phyloP scores from a whole-genome alignment of 116 monocot species.

The Papilionanthe hybrid region DNA sequence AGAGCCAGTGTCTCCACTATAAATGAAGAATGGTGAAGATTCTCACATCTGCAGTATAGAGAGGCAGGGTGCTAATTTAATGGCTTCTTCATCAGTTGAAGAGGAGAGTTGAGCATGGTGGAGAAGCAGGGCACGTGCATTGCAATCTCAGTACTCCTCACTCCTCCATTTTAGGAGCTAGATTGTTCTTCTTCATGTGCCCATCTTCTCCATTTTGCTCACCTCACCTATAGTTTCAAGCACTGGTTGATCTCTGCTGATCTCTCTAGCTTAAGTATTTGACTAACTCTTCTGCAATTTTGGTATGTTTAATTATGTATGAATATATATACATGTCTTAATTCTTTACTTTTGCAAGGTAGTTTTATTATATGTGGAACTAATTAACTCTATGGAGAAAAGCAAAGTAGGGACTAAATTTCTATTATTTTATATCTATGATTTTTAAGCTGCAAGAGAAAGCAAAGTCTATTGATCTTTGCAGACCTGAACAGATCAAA shows the following conservation, averaged over 20 bases:
- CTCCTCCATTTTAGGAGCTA: neutral
- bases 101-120: conserved; percentile 4
- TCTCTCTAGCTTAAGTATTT: no score
- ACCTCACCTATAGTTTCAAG: neutral
- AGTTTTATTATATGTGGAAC: no score
- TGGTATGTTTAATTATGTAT: neutral
- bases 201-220: conserved; percentile 9
- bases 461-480: no score
- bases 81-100: neutral
- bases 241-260: no score
- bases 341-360: no score
- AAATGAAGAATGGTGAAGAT: neutral
- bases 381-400: no score
- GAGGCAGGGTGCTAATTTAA: neutral
- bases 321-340: no score
- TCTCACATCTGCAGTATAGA: neutral
- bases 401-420: no score
- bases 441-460: no score
- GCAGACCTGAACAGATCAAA: no score
- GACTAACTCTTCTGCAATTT: neutral
- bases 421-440: no score
- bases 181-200: conserved; percentile 6
- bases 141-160: neutral
- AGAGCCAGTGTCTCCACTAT: neutral
- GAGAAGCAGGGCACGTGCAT: conserved; percentile 11